These are phyloP conservation scores for Boletus rubescentipes DNA, from an alignment of 768 basidiomycete genomes.

Conservation along the genomic window DNA sequence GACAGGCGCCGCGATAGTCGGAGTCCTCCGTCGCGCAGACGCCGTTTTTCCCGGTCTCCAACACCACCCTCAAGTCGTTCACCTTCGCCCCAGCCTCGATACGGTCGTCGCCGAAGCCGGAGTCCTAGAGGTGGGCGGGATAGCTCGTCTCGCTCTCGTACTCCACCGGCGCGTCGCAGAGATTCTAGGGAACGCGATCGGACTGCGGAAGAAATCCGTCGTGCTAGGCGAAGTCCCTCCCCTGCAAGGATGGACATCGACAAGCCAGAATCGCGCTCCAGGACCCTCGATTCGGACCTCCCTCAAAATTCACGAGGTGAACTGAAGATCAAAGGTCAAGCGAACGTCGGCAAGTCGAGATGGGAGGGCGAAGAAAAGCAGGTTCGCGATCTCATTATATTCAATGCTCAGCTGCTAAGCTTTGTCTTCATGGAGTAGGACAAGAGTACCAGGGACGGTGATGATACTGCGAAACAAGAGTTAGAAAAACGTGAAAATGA, in stretches of 20 bases:
- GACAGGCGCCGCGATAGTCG: slow-evolving; percentile 31
- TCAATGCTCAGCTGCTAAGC: slow-evolving; percentile 5
- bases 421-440: slow-evolving; percentile 21
- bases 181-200: slow-evolving; percentile 29
- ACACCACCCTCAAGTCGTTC: slow-evolving; percentile 50
- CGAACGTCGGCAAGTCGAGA: slow-evolving; percentile 53
- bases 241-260: slow-evolving; percentile 25
- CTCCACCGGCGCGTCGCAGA: slow-evolving; percentile 34
- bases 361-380: slow-evolving; percentile 46
- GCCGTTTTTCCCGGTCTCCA: slow-evolving; percentile 47
- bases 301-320: slow-evolving; percentile 42
- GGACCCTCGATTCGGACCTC: slow-evolving; percentile 29
- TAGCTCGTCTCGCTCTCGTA: slow-evolving; percentile 37
- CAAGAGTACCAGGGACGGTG: slow-evolving; percentile 6
- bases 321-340: slow-evolving; percentile 76
- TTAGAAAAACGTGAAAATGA: slow-evolving; percentile 74
- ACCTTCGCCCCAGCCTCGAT: slow-evolving; percentile 33
- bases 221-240: slow-evolving; percentile 28
- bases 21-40: slow-evolving; percentile 36
- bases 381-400: slow-evolving; percentile 16
- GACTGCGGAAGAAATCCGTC: slow-evolving; percentile 17
- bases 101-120: slow-evolving; percentile 46
- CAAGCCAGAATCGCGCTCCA: slow-evolving; percentile 20
- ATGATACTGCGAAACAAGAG: slow-evolving; percentile 37
- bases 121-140: slow-evolving; percentile 34